A percentile compares a stretch with the other conserved stretches of the same genome.
Conservation (phyloP, 2,329 filamentous ascomycete genomes). For the Penicillium sp. region DNA sequence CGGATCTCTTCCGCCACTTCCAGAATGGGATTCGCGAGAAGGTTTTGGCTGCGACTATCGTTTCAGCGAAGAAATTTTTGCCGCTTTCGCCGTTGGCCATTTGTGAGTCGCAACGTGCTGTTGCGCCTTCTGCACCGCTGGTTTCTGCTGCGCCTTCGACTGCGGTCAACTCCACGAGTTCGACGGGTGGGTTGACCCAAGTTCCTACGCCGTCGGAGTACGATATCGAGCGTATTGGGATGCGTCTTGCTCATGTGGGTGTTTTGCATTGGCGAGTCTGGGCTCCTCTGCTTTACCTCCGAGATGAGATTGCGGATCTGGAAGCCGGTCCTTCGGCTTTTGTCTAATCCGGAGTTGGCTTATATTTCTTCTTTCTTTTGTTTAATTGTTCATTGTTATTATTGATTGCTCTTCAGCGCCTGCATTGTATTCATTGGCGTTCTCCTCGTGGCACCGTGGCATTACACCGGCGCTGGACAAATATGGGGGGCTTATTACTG, state of each 20-base stretch:
- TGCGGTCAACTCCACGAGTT: background rate
- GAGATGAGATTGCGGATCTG: slow-evolving; percentile 23
- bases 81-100: slow-evolving; percentile 45
- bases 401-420: slow-evolving; percentile 21
- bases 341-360: slow-evolving; percentile 8
- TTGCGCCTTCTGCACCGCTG: slow-evolving; percentile 11
- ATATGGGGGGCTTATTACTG: background rate
- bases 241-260: slow-evolving; percentile 77
- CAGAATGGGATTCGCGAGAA: slow-evolving; percentile 34
- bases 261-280: slow-evolving; percentile 90
- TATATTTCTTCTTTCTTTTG: background rate
- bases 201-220: slow-evolving; percentile 26
- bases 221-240: slow-evolving; percentile 58
- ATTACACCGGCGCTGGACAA: slow-evolving; percentile 1
- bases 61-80: slow-evolving; percentile 38
- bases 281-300: slow-evolving; percentile 69
- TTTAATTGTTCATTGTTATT: background rate
- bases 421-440: slow-evolving; percentile 7
- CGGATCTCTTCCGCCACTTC: slow-evolving; percentile 34
- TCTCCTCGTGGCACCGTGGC: background rate
- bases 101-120: slow-evolving; percentile 42
- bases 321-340: slow-evolving; percentile 8
- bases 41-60: slow-evolving; percentile 32
- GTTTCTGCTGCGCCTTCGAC: background rate
- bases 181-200: background rate